A percentile compares a stretch with the other conserved stretches of the same genome.
These are phyloP conservation scores for Cubamyces lactineus DNA, from an alignment of 768 basidiomycete species.

Conservation along the genomic window DNA sequence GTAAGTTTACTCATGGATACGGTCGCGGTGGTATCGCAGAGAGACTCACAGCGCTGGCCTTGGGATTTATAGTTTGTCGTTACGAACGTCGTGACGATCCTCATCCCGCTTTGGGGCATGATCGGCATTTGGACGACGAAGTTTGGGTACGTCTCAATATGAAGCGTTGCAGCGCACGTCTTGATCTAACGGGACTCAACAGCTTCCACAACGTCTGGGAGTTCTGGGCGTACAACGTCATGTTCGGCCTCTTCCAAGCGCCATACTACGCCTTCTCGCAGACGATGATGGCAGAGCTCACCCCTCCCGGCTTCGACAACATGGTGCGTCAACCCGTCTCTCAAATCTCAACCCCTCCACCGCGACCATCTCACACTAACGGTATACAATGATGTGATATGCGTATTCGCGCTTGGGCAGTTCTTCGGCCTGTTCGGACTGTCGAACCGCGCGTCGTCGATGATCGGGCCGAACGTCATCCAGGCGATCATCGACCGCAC, in stretches of 20 bases:
- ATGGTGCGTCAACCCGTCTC: slow-evolving; percentile 46
- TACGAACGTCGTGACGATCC: slow-evolving; percentile 73
- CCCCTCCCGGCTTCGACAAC: slow-evolving; percentile 86
- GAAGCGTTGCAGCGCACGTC: slow-evolving; percentile 13
- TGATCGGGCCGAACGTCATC: slow-evolving; percentile 86
- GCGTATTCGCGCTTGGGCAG: slow-evolving; percentile 37
- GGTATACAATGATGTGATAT: too few relatives aligned
- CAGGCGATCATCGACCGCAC: slow-evolving; percentile 78
- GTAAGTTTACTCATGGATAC: slow-evolving; percentile 43
- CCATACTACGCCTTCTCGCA: slow-evolving; percentile 88
- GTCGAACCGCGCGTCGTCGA: slow-evolving; percentile 83
- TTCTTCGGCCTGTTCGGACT: slow-evolving; percentile 89
- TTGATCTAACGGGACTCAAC: background rate
- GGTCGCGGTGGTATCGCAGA: background rate
- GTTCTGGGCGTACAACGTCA: slow-evolving; percentile 85
- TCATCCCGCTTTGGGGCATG: slow-evolving; percentile 88
- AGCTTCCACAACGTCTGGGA: slow-evolving; percentile 86
- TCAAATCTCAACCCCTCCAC: background rate
- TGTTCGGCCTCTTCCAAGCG: slow-evolving; percentile 82
- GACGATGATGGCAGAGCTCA: slow-evolving; percentile 89
- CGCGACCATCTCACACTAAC: background rate
- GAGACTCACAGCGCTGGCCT: background rate
- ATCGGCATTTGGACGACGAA: slow-evolving; percentile 80
- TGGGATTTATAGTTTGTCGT: slow-evolving; percentile 58
- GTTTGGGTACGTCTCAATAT: slow-evolving; percentile 55